Evolutionary conservation across 75 land plant species (phyloP).

Genomic region (Cryptomeria japonica): DNA sequence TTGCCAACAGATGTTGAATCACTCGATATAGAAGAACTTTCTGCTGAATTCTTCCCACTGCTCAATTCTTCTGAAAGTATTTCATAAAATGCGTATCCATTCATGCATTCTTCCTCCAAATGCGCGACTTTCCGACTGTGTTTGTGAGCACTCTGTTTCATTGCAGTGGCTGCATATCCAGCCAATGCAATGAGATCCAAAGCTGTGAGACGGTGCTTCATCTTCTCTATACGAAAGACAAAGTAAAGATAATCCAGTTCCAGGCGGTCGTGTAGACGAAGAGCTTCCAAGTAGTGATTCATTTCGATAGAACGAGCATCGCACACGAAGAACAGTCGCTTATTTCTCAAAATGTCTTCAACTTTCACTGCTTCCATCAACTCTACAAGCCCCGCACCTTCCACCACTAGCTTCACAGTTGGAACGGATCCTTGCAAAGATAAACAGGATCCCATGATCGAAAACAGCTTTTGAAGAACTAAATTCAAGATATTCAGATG

Average conservation of each 20-base stretch:
- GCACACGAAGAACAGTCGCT: no score
- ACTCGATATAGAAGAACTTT: no score
- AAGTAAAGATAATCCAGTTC: slow-evolving; percentile 51
- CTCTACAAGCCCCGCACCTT: slow-evolving; percentile 39
- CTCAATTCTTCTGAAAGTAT: neutral
- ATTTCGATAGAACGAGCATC: no score
- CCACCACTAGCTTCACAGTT: slow-evolving; percentile 42
- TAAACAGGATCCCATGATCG: slow-evolving; percentile 28
- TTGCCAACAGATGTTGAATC: neutral
- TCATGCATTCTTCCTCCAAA: neutral
- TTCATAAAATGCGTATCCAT: neutral
- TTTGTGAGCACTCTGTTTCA: neutral
- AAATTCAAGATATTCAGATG: neutral
- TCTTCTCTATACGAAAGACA: slow-evolving; percentile 28
- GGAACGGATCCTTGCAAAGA: slow-evolving; percentile 24
- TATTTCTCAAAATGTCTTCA: no score
- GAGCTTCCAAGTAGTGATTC: slow-evolving; percentile 22
- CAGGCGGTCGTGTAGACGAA: slow-evolving; percentile 35
- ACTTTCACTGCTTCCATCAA: slow-evolving; percentile 30
- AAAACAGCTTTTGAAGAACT: no score
- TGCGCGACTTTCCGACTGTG: no score
- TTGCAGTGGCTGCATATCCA: slow-evolving; percentile 34
- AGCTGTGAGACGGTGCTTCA: slow-evolving; percentile 31
- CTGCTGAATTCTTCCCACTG: neutral
- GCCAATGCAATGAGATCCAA: slow-evolving; percentile 60